A percentile compares a stretch with the other conserved stretches of the same genome.
phyloP scores from a whole-genome alignment of 257 asterid genomes.

The Ocimum tenuiflorum region DNA sequence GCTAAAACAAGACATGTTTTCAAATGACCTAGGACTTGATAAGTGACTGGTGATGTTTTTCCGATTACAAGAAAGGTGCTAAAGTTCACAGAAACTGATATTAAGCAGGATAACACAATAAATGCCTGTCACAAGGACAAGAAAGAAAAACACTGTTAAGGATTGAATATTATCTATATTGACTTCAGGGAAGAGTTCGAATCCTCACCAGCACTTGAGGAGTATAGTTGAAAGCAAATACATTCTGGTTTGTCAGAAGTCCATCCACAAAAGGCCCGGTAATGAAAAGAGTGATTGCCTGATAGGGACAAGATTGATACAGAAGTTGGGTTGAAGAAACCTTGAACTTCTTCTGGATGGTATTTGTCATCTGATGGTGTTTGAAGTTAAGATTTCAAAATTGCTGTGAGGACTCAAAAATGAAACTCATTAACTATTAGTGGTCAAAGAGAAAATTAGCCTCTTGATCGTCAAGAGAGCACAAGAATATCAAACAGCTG shows the following conservation, averaged over 20 bases:
- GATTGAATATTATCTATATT: conserved; percentile 9
- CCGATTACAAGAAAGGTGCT: conserved; percentile 93
- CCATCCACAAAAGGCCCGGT: conserved; percentile 84
- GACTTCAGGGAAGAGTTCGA: conserved; percentile 15
- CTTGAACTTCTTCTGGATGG: conserved; percentile 87
- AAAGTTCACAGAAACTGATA: conserved; percentile 89
- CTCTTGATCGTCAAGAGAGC: background rate
- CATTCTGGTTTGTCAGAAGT: conserved; percentile 66
- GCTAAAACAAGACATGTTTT: conserved; percentile 89
- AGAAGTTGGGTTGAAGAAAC: conserved; percentile 86
- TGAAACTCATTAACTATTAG: background rate
- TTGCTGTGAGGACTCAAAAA: background rate
- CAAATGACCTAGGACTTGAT: conserved; percentile 87
- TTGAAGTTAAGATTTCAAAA: conserved; percentile 47
- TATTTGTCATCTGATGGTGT: conserved; percentile 73
- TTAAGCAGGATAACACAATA: conserved; percentile 79
- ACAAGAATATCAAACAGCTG: background rate
- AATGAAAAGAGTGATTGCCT: conserved; percentile 62
- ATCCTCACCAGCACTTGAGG: conserved; percentile 78
- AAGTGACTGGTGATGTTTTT: conserved; percentile 84
- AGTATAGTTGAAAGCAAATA: conserved; percentile 81
- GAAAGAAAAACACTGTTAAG: conserved; percentile 10
- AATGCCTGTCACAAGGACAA: conserved; percentile 47
- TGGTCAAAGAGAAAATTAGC: conserved; percentile 10
- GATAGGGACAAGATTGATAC: conserved; percentile 89